A percentile compares a stretch with the other conserved stretches of the same genome.
These are phyloP conservation scores for Bryoerythrophyllum caledonicum DNA, from an alignment of 225 moss, liverwort and hornwort genomes.

Conservation along the genomic window DNA sequence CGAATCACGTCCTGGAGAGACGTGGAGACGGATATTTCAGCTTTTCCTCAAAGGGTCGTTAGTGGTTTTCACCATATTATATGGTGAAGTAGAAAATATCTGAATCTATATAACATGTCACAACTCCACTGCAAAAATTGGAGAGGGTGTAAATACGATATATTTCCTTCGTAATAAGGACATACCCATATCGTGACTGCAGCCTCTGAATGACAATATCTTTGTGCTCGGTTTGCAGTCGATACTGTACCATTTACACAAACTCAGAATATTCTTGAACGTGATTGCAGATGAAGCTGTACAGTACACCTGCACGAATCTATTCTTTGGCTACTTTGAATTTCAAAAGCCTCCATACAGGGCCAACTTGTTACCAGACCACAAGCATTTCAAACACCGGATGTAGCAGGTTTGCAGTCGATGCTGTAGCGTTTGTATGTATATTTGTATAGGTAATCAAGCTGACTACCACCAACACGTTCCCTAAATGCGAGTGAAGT, in stretches of 20 bases:
- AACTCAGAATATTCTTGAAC: no score
- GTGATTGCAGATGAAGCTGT: constrained; percentile 2
- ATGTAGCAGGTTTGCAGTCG: no score
- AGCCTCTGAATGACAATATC: no score
- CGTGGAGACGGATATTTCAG: not conserved
- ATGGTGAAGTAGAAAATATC: not conserved
- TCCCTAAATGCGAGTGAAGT: constrained; percentile 5
- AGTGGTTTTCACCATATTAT: no score
- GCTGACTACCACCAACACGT: not conserved
- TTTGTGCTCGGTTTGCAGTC: no score
- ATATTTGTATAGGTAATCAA: not conserved
- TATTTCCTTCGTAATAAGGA: no score
- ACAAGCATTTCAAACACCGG: constrained; percentile 3
- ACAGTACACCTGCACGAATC: not conserved
- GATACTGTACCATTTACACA: no score
- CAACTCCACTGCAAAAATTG: not conserved
- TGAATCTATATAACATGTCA: not conserved
- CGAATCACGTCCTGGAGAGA: not conserved
- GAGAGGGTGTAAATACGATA: no score
- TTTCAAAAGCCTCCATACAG: not conserved
- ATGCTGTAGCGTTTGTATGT: not conserved
- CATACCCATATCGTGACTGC: no score
- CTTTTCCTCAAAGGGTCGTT: no score
- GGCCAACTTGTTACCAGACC: not conserved
- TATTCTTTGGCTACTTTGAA: not conserved